Conservation (phyloP, 108 stramenopile species). For the Discostella stelligeroides region DNA sequence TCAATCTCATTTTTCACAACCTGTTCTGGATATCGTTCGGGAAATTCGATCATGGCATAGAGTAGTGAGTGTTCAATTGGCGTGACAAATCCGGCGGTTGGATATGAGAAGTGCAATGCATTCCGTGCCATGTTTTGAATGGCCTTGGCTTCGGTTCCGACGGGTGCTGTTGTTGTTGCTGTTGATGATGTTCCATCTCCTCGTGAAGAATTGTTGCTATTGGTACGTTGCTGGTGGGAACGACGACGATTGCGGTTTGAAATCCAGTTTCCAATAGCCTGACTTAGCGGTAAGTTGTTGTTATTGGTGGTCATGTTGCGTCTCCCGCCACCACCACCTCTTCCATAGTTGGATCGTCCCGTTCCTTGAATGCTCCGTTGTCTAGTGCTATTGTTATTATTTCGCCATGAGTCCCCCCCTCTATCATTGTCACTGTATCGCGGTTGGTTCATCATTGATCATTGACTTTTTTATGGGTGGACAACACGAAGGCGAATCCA, state of each 20-base stretch:
- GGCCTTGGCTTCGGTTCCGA: slow-evolving; percentile 49
- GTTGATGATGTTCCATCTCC: slow-evolving; percentile 1
- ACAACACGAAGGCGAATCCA: too few species aligned
- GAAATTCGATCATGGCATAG: slow-evolving; percentile 55
- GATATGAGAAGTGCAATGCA: slow-evolving; percentile 47
- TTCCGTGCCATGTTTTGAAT: slow-evolving; percentile 27
- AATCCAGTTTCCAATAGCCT: slow-evolving; percentile 44
- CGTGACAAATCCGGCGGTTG: slow-evolving; percentile 53
- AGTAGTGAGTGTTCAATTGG: slow-evolving; percentile 60
- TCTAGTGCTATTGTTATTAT: background rate
- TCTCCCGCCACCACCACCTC: background rate
- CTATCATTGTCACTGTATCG: slow-evolving; percentile 30
- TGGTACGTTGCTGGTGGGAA: background rate
- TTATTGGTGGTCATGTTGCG: slow-evolving; percentile 4
- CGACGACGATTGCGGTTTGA: slow-evolving; percentile 17
- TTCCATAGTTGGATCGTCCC: slow-evolving; percentile 23
- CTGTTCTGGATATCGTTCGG: slow-evolving; percentile 53
- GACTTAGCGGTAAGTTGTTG: slow-evolving; percentile 8
- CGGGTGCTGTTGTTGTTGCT: slow-evolving; percentile 5
- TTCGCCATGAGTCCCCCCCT: background rate
- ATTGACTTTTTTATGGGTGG: background rate
- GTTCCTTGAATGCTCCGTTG: slow-evolving; percentile 4
- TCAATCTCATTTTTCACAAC: slow-evolving; percentile 54
- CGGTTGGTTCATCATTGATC: slow-evolving; percentile 30
- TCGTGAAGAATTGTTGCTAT: background rate